Evolutionary conservation across 768 basidiomycete genomes (phyloP).

Genomic region (Coprinopsis strossmayeri): DNA sequence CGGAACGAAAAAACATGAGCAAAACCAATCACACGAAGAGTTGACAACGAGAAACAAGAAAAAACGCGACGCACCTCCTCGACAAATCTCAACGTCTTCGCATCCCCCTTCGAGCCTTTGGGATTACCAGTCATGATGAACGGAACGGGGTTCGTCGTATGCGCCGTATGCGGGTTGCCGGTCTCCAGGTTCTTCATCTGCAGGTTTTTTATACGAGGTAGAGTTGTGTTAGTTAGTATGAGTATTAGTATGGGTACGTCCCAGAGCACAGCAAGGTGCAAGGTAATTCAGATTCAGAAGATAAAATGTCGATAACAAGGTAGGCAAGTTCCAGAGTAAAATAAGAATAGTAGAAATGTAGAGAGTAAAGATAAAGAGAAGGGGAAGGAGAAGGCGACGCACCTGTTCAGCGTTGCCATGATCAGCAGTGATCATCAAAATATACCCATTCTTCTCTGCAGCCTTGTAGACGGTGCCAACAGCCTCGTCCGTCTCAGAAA

Average conservation of each 20-base stretch:
- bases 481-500: constrained; percentile 82
- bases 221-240: too few relatives aligned
- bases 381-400: background rate
- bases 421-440: constrained; percentile 85
- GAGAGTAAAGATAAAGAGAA: too few relatives aligned
- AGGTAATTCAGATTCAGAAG: too few relatives aligned
- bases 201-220: too few relatives aligned
- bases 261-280: too few relatives aligned
- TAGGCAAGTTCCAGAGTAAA: too few relatives aligned
- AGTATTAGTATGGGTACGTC: too few relatives aligned
- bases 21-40: background rate
- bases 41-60: background rate
- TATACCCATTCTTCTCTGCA: constrained; percentile 78
- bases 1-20: background rate
- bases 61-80: constrained; percentile 40
- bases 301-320: too few relatives aligned
- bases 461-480: constrained; percentile 86
- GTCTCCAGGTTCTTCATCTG: constrained; percentile 75
- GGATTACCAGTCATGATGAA: constrained; percentile 78
- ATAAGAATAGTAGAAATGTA: too few relatives aligned
- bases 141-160: constrained; percentile 84
- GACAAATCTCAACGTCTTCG: constrained; percentile 49
- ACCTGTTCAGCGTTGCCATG: constrained; percentile 91
- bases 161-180: constrained; percentile 86
- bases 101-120: constrained; percentile 1